A percentile compares a stretch with the other conserved stretches of the same genome.
Evolutionary conservation across 306 rosid genomes (phyloP).

Genomic region (Castanea sativa): DNA sequence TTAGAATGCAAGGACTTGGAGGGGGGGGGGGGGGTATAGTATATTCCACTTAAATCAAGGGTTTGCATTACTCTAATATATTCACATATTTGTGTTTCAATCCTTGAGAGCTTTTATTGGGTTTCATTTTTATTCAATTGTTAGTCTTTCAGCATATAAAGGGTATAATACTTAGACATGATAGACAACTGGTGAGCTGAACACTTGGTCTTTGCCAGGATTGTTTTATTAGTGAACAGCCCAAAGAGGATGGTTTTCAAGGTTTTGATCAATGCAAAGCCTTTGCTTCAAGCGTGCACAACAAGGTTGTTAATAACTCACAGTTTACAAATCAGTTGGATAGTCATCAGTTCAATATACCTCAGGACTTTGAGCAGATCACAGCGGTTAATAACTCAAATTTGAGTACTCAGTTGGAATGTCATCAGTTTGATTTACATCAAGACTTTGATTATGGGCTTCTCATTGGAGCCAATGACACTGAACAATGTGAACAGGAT

Average conservation of each 20-base stretch:
- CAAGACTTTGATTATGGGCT: constrained; percentile 36
- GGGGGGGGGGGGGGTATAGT: no score
- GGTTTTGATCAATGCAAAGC: constrained; percentile 44
- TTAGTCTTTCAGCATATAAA: constrained; percentile 1
- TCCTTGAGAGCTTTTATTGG: background rate
- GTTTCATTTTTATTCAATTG: constrained; percentile 4
- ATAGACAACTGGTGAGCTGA: constrained; percentile 10
- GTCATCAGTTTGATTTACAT: constrained; percentile 27
- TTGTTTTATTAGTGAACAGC: constrained; percentile 41
- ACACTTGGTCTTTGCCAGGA: constrained; percentile 53
- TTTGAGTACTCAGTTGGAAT: background rate
- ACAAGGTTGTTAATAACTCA: constrained; percentile 24
- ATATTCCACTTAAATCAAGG: background rate
- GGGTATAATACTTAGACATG: background rate
- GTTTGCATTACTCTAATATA: background rate
- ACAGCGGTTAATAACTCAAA: constrained; percentile 27
- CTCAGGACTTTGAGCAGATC: constrained; percentile 21
- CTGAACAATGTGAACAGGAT: constrained; percentile 40
- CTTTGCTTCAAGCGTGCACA: constrained; percentile 51
- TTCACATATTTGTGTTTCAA: background rate
- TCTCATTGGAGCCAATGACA: constrained; percentile 24
- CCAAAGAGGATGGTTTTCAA: constrained; percentile 45
- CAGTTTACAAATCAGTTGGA: constrained; percentile 12
- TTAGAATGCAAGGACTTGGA: background rate
- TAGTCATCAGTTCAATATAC: constrained; percentile 25